Conservation (phyloP, 805 yeast genomes). For the Phaffomyces opuntiae region DNA sequence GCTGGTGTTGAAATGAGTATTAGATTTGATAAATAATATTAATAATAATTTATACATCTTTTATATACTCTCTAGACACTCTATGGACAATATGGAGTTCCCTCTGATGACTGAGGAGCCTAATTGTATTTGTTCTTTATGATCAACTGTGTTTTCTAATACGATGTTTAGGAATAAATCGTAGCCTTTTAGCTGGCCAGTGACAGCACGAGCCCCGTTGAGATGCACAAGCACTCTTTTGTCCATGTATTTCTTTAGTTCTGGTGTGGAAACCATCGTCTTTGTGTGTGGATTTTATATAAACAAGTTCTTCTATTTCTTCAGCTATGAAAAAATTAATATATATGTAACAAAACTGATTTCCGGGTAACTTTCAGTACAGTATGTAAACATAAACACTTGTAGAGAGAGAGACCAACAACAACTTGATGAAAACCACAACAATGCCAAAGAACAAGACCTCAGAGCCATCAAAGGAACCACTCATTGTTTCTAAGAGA, state of each 20-base stretch:
- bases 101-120: conserved; percentile 77
- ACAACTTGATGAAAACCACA: too few species aligned
- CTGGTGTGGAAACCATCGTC: conserved; percentile 55
- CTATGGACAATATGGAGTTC: conserved; percentile 68
- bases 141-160: conserved; percentile 62
- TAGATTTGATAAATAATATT: conserved; percentile 27
- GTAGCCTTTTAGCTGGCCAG: conserved; percentile 81
- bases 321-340: background rate
- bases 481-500: background rate
- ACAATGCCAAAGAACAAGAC: too few species aligned
- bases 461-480: background rate
- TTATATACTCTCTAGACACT: conserved; percentile 27
- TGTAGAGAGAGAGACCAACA: too few species aligned
- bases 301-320: background rate
- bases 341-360: too few species aligned
- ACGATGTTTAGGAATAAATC: conserved; percentile 70
- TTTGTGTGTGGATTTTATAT: background rate
- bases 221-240: conserved; percentile 67
- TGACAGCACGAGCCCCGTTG: conserved; percentile 70
- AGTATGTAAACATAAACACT: too few species aligned
- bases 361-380: background rate
- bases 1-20: conserved; percentile 67
- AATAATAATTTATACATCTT: background rate
- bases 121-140: conserved; percentile 30
- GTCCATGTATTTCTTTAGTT: conserved; percentile 63